Conservation (phyloP, 2,329 filamentous ascomycete genomes). For the Epichloe elymi region DNA sequence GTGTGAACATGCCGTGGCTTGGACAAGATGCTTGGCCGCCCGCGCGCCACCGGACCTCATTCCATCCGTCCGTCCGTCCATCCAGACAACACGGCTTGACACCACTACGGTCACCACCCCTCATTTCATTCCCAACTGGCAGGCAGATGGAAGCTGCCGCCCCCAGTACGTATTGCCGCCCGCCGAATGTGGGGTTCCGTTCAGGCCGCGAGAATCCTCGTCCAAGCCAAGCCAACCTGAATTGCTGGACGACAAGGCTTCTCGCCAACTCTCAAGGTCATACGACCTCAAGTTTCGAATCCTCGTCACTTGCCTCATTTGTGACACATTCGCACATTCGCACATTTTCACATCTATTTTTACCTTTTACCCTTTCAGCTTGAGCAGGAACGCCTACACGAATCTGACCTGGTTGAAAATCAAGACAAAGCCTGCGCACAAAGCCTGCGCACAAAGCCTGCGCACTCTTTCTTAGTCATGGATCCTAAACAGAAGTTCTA, state of each 20-base stretch:
- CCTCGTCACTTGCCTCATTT: no score
- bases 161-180: background rate
- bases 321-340: no score
- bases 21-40: no score
- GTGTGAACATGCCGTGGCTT: no score
- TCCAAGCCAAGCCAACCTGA: no score
- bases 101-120: no score
- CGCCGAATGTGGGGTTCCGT: conserved; percentile 1
- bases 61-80: no score
- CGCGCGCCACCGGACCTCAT: no score
- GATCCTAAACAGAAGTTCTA: conserved; percentile 66
- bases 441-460: background rate
- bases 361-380: no score
- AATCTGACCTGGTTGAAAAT: background rate
- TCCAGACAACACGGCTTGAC: background rate
- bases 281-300: background rate
- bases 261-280: background rate
- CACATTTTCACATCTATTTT: no score
- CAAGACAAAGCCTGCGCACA: background rate
- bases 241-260: no score
- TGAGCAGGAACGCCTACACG: background rate
- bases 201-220: background rate
- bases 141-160: background rate
- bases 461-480: conserved; percentile 11
- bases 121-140: background rate